phyloP scores from a whole-genome alignment of 805 yeast species.

The Spathaspora girioi region DNA sequence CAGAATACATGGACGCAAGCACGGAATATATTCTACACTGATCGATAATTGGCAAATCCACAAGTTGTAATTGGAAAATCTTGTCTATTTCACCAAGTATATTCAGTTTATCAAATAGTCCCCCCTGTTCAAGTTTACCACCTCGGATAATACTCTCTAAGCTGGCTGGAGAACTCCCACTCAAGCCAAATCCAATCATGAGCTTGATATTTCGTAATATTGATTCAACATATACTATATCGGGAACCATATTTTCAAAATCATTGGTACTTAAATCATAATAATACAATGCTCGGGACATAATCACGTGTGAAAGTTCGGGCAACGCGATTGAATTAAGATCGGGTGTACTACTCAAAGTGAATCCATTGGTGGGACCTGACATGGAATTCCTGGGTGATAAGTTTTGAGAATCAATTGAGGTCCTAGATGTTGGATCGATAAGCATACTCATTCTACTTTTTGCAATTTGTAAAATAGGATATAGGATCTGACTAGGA shows the following conservation, averaged over 20 bases:
- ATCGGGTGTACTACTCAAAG: slow-evolving; percentile 16
- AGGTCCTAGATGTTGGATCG: neutral
- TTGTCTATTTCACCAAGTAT: slow-evolving; percentile 39
- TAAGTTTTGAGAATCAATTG: neutral
- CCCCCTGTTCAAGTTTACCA: neutral
- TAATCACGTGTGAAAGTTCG: slow-evolving; percentile 29
- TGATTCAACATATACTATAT: slow-evolving; percentile 70
- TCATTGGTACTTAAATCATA: slow-evolving; percentile 47
- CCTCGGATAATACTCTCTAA: slow-evolving; percentile 4
- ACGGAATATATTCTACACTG: slow-evolving; percentile 64
- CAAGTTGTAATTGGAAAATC: slow-evolving; percentile 31
- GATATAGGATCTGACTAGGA: slow-evolving; percentile 33
- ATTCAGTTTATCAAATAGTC: slow-evolving; percentile 24
- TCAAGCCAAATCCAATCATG: slow-evolving; percentile 48
- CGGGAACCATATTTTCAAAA: slow-evolving; percentile 78
- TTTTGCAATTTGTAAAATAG: slow-evolving; percentile 25
- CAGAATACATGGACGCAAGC: slow-evolving; percentile 60
- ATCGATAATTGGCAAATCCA: slow-evolving; percentile 39
- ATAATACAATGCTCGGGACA: slow-evolving; percentile 22
- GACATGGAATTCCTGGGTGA: slow-evolving; percentile 35
- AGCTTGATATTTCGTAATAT: slow-evolving; percentile 61
- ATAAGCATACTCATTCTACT: slow-evolving; percentile 1
- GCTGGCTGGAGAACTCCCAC: slow-evolving; percentile 44
- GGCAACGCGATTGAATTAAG: slow-evolving; percentile 24
- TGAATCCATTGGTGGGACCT: slow-evolving; percentile 14